A percentile compares a stretch with the other conserved stretches of the same genome.
Conservation (phyloP, 345 rosid genomes). For the Citrus trifoliata region DNA sequence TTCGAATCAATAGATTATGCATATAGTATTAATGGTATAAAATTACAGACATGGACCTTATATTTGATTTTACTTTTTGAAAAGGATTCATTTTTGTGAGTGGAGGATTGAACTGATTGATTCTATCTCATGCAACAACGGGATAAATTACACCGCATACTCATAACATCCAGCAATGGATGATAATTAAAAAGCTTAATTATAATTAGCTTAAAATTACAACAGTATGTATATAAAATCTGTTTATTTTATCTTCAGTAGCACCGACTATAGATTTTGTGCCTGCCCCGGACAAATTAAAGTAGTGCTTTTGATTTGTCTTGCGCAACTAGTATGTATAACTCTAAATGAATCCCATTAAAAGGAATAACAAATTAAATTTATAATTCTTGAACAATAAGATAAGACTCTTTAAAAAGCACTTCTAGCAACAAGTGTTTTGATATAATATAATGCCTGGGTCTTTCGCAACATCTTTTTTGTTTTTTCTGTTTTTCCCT, state of each 20-base stretch:
- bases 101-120: background rate
- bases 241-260: no score
- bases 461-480: no score
- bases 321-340: no score
- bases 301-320: no score
- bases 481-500: no score
- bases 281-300: no score
- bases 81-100: background rate
- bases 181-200: no score
- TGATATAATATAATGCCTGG: background rate
- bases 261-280: no score
- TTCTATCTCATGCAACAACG: background rate
- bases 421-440: background rate
- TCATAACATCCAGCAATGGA: background rate
- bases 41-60: background rate
- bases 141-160: background rate
- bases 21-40: background rate
- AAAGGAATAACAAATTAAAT: background rate
- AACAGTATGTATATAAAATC: no score
- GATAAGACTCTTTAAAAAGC: background rate
- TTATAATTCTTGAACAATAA: background rate
- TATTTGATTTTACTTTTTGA: background rate
- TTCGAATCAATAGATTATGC: slow-evolving; percentile 18
- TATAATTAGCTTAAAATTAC: no score
- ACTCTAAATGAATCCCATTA: background rate